Conservation (phyloP, 768 basidiomycete species). For the Boletus rufocinnamomeus region DNA sequence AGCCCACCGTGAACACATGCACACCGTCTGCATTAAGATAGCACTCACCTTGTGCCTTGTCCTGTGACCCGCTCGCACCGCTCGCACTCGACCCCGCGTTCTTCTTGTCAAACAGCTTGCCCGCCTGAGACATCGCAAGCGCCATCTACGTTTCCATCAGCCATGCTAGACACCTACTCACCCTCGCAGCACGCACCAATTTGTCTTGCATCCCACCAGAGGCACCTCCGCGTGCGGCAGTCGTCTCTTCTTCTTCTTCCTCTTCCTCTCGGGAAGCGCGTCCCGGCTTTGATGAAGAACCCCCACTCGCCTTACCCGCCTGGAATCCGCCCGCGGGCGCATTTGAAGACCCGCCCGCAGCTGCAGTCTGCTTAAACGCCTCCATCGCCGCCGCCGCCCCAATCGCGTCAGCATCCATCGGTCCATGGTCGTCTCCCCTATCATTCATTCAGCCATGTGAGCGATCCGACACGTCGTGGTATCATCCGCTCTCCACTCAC, state of each 20-base stretch:
- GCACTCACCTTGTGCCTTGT: conserved; percentile 31
- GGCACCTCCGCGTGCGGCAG: conserved; percentile 6
- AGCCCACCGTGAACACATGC: background rate
- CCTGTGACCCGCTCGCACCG: conserved; percentile 14
- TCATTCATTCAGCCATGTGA: background rate
- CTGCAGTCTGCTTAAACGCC: conserved; percentile 31
- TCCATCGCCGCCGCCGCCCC: conserved; percentile 35
- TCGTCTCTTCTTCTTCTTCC: conserved; percentile 7
- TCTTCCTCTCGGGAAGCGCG: conserved; percentile 1
- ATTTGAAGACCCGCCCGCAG: conserved; percentile 1
- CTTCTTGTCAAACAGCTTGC: conserved; percentile 37
- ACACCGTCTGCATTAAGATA: background rate
- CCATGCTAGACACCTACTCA: background rate
- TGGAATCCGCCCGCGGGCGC: conserved; percentile 24
- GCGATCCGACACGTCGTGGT: background rate
- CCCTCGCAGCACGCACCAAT: conserved; percentile 21
- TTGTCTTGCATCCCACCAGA: conserved; percentile 33
- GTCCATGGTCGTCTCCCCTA: conserved; percentile 24
- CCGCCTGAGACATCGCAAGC: conserved; percentile 36
- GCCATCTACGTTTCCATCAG: conserved; percentile 21
- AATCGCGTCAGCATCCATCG: conserved; percentile 31
- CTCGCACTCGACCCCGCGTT: conserved; percentile 18
- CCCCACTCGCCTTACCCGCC: conserved; percentile 4
- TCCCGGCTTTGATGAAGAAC: conserved; percentile 3
- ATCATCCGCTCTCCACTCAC: conserved; percentile 16